Evolutionary conservation across 331 rosid genomes (phyloP), one percentile per base, ranked within the genome.

Genomic region (Prunus yedoensis): DNA sequence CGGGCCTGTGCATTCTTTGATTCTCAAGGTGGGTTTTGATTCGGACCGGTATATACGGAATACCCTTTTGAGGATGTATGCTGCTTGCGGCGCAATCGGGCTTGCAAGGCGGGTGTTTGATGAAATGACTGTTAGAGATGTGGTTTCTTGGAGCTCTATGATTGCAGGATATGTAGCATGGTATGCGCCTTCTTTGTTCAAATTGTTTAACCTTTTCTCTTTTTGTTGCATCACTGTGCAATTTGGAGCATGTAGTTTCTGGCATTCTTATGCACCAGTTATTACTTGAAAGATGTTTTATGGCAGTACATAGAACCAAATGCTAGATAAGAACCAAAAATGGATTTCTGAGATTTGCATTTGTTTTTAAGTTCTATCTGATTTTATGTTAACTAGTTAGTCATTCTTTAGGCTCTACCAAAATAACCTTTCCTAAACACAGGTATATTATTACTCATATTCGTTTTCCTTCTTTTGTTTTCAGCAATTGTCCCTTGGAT

Each of bases 141-240:
- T 89, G 66, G 91, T 83, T 71, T 79, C 94, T 27, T 85, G 94
- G 90, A 87, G 83, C 66, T 87, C 89, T 47, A 77, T 89, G 88
- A 83, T 89, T 15, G 87, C 88, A 0, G 85, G 80, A 11, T 83
- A 32, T 68, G 85, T 87, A 30, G 72, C 88, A 17, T 23, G 75
- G 87, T 79, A 71, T 52, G 71, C 10, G 3, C 20, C 57, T 15
- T 18, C 5, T 15, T 17, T 17, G 9, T 52, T 17, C 9, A 52
- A 15, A 15, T 17, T 17, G n/a, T 52, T 15, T 16, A 16, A 5
- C 20, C 2, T 52, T 3, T 4, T 57, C 25, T 23, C 15, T 52
- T 52, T 52, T 52, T 4, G n/a, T 52, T 52, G 20, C 20, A 52
- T 15, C n/a, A 52, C 20, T 17, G 8, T 52, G 3, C 20, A 52